Base-by-base conservation (phyloP, 73 alveolate species). In the Paramecium caudatum region DNA sequence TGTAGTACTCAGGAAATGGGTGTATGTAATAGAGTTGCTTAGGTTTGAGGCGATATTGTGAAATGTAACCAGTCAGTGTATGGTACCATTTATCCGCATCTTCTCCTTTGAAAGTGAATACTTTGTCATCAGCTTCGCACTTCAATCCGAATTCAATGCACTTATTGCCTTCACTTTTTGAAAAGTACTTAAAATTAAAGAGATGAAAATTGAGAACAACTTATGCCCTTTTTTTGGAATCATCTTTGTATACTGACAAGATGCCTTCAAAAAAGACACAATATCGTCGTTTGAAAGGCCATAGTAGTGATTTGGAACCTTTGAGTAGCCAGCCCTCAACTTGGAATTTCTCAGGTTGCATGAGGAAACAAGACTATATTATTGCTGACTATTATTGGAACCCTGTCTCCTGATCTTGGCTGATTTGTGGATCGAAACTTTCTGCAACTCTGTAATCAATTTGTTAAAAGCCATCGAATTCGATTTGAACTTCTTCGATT, bases 181-280 rank as follows among this genome's bases (percentile, higher is more conserved):
- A 19, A 43, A 41, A 74, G 65, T 74, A 74, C 43, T 37, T 36
- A 74, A 74, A 74, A 74, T 74, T 74, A 25, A 74, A 74, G 27
- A 74, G 55, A 21, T 74, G 68, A 41, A 74, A 45, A 41, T 74
- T 74, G 6, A 74, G 55, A 2, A 74, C 68, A 10, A 74, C 21
- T 1, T 15, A 41, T 0, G 88, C 88, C 15, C 47, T 74, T 7
- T 74, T 8, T 21, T 5, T 45, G 2, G 36, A 15, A 9, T 74
- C 47, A 27, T 74, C 55, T 15, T 37, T 30, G n/a, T 37, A 74
- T 3, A 74, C 12, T 10, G 45, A 27, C 4, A 74, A 34, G 12
- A 74, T 74, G 4, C 88, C 88, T 10, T 74, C 88, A 41, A 17
- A 37, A 41, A 74, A 45, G 1, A 27, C 69, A 41, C 88, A 74